These are phyloP conservation scores for Butyriboletus loyo DNA, from an alignment of 768 basidiomycete genomes.

Conservation along the genomic window DNA sequence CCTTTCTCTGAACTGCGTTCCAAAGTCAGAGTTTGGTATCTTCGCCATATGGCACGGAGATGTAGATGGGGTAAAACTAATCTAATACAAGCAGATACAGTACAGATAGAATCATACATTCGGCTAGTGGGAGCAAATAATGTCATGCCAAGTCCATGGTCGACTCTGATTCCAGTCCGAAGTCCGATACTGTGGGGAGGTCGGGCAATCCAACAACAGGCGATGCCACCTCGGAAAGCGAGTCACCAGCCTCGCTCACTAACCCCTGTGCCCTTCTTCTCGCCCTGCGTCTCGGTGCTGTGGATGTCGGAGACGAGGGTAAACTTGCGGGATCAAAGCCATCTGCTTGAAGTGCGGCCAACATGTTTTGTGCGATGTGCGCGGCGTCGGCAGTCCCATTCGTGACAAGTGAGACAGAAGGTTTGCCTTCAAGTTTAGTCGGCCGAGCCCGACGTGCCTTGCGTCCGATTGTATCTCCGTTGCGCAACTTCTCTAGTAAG, in stretches of 20 bases:
- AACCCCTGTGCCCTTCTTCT: constrained; percentile 36
- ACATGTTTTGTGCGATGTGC: constrained; percentile 69
- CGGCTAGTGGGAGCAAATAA: constrained; percentile 22
- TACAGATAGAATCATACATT: constrained; percentile 32
- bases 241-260: constrained; percentile 33
- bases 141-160: constrained; percentile 25
- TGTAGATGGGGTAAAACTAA: constrained; percentile 23
- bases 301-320: constrained; percentile 47
- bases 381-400: constrained; percentile 38
- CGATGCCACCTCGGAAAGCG: constrained; percentile 25
- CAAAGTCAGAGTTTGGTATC: constrained; percentile 23
- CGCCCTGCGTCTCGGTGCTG: constrained; percentile 27
- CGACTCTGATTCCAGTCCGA: constrained; percentile 25
- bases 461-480: constrained; percentile 62
- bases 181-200: constrained; percentile 28
- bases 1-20: constrained; percentile 8
- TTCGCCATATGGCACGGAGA: constrained; percentile 2
- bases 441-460: constrained; percentile 50
- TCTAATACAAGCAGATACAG: constrained; percentile 30
- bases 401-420: constrained; percentile 16
- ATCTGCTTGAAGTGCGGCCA: constrained; percentile 68
- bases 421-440: constrained; percentile 33
- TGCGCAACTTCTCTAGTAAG: constrained; percentile 66
- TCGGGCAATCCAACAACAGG: constrained; percentile 24
- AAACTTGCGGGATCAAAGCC: constrained; percentile 50